Base-by-base conservation (phyloP, 2,329 filamentous ascomycete genomes). In the Fusarium sp. region DNA sequence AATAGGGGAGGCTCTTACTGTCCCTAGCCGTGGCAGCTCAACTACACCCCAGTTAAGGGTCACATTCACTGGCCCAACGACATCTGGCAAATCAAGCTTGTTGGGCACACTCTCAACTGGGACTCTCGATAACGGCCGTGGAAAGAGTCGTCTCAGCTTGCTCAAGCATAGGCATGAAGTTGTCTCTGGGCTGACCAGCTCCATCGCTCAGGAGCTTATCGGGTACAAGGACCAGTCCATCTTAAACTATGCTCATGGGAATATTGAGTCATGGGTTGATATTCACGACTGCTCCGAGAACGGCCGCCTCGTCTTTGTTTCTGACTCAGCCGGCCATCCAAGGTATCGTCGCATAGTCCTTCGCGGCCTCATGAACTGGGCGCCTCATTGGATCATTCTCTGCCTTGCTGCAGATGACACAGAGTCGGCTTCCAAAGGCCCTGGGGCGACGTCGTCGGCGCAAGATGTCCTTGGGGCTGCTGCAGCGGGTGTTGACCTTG, bases 161-260 rank as follows among this genome's bases (percentile, higher is more conserved):
- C 86, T 99, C 33, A 98, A 95, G 80, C 96, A 99, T 82, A 91
- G 94, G 12, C 96, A 99, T 80, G 96, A 99, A 80, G 93, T 98
- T 66, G 92, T 89, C 4, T 97, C 96, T 3, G 96, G 96, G 1
- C 88, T 98, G 71, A 99, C 96, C 2, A 98, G 95, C 79, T 98
- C 96, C 7, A 92, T 99, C 51, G 94, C 96, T 0, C 96, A 98
- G 78, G 96, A 98, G 81, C 87, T 99, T 11, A 89, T 99, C 70
- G 96, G 96, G 9, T 99, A 98, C 80, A 87, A 88, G 46, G 84
- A 86, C 5, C 79, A 79, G 29, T 79, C 79, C 11, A 87, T 96
- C 42, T 86, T 97, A 78, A 98, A 98, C 80, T 98, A 97, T 80
- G 92, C 93, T 4, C 92, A 93, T 68, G 92, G 92, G 16, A 94